Base-by-base conservation (phyloP, 129 eudicot genomes). In the Saussurea involucrata region DNA sequence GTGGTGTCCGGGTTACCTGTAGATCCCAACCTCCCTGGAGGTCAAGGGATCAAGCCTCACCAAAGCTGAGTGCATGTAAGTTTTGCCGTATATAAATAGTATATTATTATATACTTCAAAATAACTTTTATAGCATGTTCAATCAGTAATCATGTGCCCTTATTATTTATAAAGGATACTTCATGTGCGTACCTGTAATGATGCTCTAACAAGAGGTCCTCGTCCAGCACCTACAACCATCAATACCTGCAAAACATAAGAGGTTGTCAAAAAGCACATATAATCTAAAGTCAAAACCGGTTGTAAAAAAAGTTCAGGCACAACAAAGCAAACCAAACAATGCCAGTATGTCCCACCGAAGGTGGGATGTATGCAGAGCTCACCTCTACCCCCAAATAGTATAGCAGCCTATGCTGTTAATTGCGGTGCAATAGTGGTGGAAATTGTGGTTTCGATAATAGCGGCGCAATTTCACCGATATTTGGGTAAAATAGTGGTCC, bases 141-240 rank as follows among this genome's bases (percentile, higher is more conserved):
- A 37, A 73, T 61, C 17, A 69, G 29, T 40, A 67, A 24, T n/a
- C 37, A 21, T 55, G 55, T 4, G 37, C 3, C 40, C 76, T n/a
- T 66, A 20, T 49, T 28, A 53, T 25, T 8, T 27, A 21, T 20
- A 15, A 61, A 61, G 0, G 34, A 49, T 46, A 53, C 21, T 58
- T 29, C 31, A 24, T 36, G 20, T 68, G 60, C 58, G 24, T 63
- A 94, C 98, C 97, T 95, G 93, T 76, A 91, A 77, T 3, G 98
- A 90, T 75, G 98, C 98, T 86, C 98, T 79, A 55, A 95, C 98
- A 81, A 95, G 98, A 82, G 98, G 98, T 24, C 98, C 98, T 53
- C 98, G 83, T 53, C 98, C 98, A 74, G 98, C 98, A 63, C 98
- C 97, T 53, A 95, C 98, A 87, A 95, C 98, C 98, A 95, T 95